Evolutionary conservation across 2,329 filamentous ascomycete species (phyloP), one percentile per base, ranked within the genome.

Genomic region (Curvularia sp.): DNA sequence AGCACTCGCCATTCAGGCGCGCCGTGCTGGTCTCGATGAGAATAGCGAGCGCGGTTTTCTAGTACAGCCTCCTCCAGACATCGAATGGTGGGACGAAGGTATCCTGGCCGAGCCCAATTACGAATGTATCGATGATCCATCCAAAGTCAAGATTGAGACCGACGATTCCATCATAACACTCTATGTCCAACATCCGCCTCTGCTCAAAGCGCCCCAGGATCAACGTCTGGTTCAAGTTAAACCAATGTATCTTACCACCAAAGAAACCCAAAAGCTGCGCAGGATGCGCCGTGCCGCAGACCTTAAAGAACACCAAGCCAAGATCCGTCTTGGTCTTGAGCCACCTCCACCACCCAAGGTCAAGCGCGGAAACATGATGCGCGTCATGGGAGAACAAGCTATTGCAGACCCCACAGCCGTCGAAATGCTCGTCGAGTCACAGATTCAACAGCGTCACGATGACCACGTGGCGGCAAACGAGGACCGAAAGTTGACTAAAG

Each of bases 11-110:
- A 90, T 90, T 66, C 89, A 92, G 68, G 90, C 93, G 10, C 86
- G 93, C 58, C 94, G 93, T 75, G 92, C 90, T n/a, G 93, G 93
- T 46, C 91, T 98, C 61, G 94, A 98, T 70, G 94, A 98, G 74
- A 94, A 96, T 61, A 87, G 90, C 48, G 94, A 99, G 76, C 96
- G 94, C 76, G 91, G 92, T 30, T 98, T 94, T 74, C 79, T 95
- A 3, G 87, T 97, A 5, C 89, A 94, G 62, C 83, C 85, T 30
- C 95, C 95, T 9, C 95, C 95, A 3, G 89, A 89, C 7, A 85
- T 98, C 41, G 95, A 99, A 77, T 99, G 95, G 95, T 98, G 94
- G 92, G 95, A 99, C 69, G 93, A 98, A 79, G 92, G 89, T 2
- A 80, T 98, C 18, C 83, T 96, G 15, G 84, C 90, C 50, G 91